Evolutionary conservation across 2,329 filamentous ascomycete species (phyloP).

Genomic region (Cercospora beticola): DNA sequence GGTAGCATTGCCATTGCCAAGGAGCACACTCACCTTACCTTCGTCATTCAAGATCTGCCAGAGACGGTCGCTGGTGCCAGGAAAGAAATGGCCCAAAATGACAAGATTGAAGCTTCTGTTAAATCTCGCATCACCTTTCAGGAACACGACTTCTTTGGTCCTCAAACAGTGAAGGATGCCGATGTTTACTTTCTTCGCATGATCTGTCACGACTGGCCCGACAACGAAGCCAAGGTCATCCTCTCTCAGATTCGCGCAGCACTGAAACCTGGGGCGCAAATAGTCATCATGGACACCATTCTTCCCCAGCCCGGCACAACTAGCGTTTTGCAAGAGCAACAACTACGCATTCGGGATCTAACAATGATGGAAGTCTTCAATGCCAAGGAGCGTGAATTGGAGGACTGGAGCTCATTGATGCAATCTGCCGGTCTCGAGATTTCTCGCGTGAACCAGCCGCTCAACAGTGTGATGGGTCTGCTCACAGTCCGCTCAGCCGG

Average conservation of each 20-base stretch:
- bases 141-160: conserved; percentile 26
- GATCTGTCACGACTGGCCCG: conserved; percentile 35
- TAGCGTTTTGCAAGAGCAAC: conserved; percentile 22
- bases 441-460: conserved; percentile 17
- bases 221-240: conserved; percentile 26
- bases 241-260: conserved; percentile 21
- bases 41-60: conserved; percentile 50
- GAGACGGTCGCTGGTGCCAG: conserved; percentile 23
- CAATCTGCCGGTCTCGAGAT: conserved; percentile 17
- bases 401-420: conserved; percentile 25
- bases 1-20: conserved; percentile 45
- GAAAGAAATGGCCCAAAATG: conserved; percentile 12
- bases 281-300: conserved; percentile 32
- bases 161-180: conserved; percentile 28
- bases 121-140: not conserved
- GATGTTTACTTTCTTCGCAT: conserved; percentile 34
- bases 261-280: conserved; percentile 25
- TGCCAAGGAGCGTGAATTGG: conserved; percentile 27
- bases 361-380: conserved; percentile 32
- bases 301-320: conserved; percentile 22
- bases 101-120: conserved; percentile 7
- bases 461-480: conserved; percentile 24
- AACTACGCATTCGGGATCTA: conserved; percentile 26
- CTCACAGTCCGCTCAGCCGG: conserved; percentile 12
- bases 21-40: conserved; percentile 44